These are phyloP conservation scores for Paramecium pentaurelia DNA, from an alignment of 73 alveolate species.

Conservation along the genomic window DNA sequence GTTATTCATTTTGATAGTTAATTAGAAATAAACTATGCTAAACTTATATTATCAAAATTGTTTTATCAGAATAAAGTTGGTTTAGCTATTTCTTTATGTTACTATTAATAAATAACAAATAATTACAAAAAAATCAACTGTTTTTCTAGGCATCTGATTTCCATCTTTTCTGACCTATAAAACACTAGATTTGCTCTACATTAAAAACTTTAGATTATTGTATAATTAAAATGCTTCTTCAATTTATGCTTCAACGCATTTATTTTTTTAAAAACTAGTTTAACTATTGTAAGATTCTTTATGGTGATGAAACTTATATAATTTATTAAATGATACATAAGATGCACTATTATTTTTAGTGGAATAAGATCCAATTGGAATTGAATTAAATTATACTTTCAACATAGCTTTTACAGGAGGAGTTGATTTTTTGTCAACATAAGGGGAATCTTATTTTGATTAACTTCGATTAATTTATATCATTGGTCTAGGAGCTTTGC, in stretches of 20 bases:
- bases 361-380: neutral
- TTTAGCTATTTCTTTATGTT: neutral
- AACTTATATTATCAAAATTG: neutral
- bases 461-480: neutral
- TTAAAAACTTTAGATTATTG: neutral
- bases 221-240: slow-evolving; percentile 39
- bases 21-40: neutral
- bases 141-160: slow-evolving; percentile 17
- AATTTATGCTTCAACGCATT: slow-evolving; percentile 45
- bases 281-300: slow-evolving; percentile 50
- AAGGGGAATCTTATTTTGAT: slow-evolving; percentile 33
- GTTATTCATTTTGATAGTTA: neutral
- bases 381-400: neutral
- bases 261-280: neutral
- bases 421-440: neutral
- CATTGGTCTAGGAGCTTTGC: neutral
- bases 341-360: slow-evolving; percentile 20
- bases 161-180: neutral
- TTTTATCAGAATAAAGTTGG: neutral
- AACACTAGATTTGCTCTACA: neutral
- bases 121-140: slow-evolving; percentile 29
- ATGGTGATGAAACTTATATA: neutral
- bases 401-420: neutral
- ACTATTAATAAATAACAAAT: neutral
- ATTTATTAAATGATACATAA: neutral